Percentiles rank a stretch among this genome's conserved stretches.
Evolutionary conservation across 805 yeast genomes (phyloP).

Genomic region (Yamadazyma tumulicola): DNA sequence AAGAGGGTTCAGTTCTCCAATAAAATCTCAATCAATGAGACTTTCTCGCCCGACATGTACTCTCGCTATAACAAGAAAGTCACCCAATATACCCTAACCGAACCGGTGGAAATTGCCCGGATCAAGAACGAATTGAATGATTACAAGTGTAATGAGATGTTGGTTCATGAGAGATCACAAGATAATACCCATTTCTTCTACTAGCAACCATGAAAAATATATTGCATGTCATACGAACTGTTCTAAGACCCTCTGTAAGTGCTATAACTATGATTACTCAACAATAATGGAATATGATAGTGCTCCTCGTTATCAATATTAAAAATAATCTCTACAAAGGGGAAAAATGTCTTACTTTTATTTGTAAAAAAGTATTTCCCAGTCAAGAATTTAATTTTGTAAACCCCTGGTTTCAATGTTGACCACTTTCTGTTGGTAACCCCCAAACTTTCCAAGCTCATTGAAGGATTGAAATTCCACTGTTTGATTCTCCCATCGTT

Average conservation of each 20-base stretch:
- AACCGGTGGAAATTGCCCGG: conserved; percentile 47
- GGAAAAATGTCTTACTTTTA: conserved; percentile 62
- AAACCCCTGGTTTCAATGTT: conserved; percentile 55
- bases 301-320: conserved; percentile 65
- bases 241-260: conserved; percentile 82
- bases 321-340: conserved; percentile 79
- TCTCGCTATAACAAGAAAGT: conserved; percentile 52
- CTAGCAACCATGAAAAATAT: conserved; percentile 16
- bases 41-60: conserved; percentile 50
- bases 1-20: conserved; percentile 43
- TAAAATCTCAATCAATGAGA: conserved; percentile 46
- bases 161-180: conserved; percentile 59
- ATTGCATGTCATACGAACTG: not conserved
- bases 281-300: conserved; percentile 83
- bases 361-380: conserved; percentile 54
- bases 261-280: conserved; percentile 83
- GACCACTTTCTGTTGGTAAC: conserved; percentile 37
- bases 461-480: conserved; percentile 55
- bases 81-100: conserved; percentile 49
- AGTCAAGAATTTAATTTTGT: conserved; percentile 75
- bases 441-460: conserved; percentile 24
- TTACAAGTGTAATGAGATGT: conserved; percentile 63
- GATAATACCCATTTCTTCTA: conserved; percentile 65
- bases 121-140: conserved; percentile 64
- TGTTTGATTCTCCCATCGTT: conserved; percentile 72